Base-by-base conservation (phyloP, 169 alveolate species). In the Perkinsus olseni region DNA sequence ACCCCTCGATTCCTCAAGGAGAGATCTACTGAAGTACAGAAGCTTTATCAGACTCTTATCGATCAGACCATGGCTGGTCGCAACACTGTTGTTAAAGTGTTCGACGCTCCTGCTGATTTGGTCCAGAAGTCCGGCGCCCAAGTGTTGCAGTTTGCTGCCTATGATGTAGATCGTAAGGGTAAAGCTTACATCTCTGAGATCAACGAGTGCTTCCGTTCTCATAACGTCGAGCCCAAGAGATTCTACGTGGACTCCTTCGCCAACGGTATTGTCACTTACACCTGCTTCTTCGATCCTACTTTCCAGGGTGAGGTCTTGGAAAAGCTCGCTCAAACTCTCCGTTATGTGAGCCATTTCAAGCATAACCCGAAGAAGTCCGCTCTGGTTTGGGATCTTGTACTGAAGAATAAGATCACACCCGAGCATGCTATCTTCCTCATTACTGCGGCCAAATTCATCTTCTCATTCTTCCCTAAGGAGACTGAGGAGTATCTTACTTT, bases 211-310 rank as follows among this genome's bases (percentile, higher is more conserved):
- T 91, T 74, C 74, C 90, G 74, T n/a, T 92, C 48, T n/a, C 74
- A 74, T 40, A 39, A 91, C 34, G 45, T 92, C 31, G 36, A 28
- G n/a, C 94, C 94, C 28, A 45, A 91, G 37, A 38, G 94, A 48
- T 92, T 92, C 92, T 92, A 92, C 51, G 31, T 74, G 34, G 94
- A 92, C 34, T 74, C 91, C 74, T 92, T 92, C 62, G 94, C 94
- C 38, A 92, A 92, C 38, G 94, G 94, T 1, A 92, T 92, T 24
- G 91, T 92, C 62, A 74, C 94, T 0, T 92, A 92, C 91, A 92
- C 92, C 90, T 91, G 36, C 38, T 92, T 92, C 92, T 92, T 92
- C 39, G 50, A 40, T 11, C 92, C 92, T 28, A 39, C 38, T n/a
- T 38, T 48, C n/a, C 38, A 39, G 34, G 92, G 21, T 10, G 92